Percentiles rank a stretch among this genome's conserved stretches.
These are phyloP conservation scores for Xylariales sp. DNA, from an alignment of 2,329 filamentous ascomycete genomes.

Conservation along the genomic window DNA sequence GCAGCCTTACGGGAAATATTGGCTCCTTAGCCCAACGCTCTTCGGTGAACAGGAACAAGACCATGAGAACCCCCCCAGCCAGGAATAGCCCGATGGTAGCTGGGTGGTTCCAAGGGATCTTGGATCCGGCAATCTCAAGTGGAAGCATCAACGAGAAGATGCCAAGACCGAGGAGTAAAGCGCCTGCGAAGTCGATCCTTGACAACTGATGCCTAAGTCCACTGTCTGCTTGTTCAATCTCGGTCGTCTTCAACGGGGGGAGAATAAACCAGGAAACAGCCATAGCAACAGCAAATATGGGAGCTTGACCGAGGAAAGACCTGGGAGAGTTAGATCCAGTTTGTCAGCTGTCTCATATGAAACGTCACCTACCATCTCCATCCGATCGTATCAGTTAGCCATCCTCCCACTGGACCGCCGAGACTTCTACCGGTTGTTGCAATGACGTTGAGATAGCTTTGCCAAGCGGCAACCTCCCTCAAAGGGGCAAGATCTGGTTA, in stretches of 20 bases:
- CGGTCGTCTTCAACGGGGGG: constrained; percentile 10
- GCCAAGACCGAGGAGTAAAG: constrained; percentile 34
- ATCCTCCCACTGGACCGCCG: constrained; percentile 54
- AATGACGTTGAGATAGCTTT: constrained; percentile 48
- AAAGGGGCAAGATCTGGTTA: constrained; percentile 43
- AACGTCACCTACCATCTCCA: constrained; percentile 53
- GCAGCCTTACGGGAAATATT: constrained; percentile 52
- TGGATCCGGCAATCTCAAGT: constrained; percentile 34
- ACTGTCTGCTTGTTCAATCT: constrained; percentile 12
- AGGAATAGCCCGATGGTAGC: constrained; percentile 27
- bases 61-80: constrained; percentile 22
- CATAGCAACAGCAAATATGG: constrained; percentile 48
- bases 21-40: constrained; percentile 45
- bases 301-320: constrained; percentile 55
- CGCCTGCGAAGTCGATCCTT: constrained; percentile 56
- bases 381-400: constrained; percentile 56
- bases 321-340: too few relatives aligned
- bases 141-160: constrained; percentile 34
- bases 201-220: constrained; percentile 31
- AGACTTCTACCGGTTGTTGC: constrained; percentile 46
- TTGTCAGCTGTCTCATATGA: too few relatives aligned
- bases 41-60: constrained; percentile 33
- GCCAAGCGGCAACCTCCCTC: constrained; percentile 48
- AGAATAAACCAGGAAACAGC: constrained; percentile 30
- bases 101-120: constrained; percentile 34